phyloP scores from a whole-genome alignment of 202 grass and related monocot species.

The Eragrostis tef region DNA sequence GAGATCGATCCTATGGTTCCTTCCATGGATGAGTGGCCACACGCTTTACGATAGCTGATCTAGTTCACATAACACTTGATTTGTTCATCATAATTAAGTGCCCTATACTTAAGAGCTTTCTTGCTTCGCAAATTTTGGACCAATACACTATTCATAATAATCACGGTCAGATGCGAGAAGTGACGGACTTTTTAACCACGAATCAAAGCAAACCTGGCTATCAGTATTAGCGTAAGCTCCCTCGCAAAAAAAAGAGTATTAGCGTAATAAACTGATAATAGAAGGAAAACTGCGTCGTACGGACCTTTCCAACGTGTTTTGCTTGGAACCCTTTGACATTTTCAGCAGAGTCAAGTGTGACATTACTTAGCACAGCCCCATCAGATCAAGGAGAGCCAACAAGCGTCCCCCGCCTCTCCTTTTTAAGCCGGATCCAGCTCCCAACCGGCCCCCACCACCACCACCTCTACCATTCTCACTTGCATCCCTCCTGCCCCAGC shows the following conservation, averaged over 20 bases:
- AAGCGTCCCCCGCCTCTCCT: neutral
- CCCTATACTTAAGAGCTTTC: too few species aligned
- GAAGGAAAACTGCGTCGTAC: neutral
- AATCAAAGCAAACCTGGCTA: too few species aligned
- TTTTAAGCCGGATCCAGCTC: conserved; percentile 46
- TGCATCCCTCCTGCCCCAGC: neutral
- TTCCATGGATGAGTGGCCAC: too few species aligned
- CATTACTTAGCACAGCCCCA: neutral
- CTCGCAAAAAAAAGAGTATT: too few species aligned
- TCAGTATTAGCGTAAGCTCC: neutral
- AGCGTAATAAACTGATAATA: neutral
- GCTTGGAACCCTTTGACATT: conserved; percentile 54
- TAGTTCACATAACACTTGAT: too few species aligned
- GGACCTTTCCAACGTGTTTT: neutral
- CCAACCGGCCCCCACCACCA: neutral
- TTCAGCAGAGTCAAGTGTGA: conserved; percentile 45
- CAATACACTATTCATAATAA: too few species aligned
- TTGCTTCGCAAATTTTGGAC: too few species aligned
- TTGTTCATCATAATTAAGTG: too few species aligned
- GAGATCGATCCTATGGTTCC: too few species aligned
- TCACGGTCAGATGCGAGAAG: too few species aligned
- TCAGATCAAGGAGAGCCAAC: conserved; percentile 10
- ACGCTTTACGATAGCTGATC: too few species aligned
- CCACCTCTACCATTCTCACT: neutral
- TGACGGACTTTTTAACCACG: too few species aligned